phyloP scores from a whole-genome alignment of 495 filamentous ascomycete genomes.

The Filosporella fistucella region DNA sequence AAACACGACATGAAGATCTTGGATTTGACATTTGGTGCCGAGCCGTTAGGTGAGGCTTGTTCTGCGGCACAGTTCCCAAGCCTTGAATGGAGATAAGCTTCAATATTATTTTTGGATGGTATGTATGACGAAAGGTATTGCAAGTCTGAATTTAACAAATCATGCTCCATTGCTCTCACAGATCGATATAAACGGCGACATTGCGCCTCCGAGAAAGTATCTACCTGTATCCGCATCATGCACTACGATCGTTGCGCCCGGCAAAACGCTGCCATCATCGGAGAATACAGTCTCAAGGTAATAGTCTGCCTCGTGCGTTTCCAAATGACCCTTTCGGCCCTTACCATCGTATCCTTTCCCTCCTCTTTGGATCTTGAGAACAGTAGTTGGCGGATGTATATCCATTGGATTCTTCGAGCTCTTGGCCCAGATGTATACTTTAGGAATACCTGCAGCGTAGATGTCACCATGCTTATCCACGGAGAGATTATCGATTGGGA shows the following conservation, averaged over 20 bases:
- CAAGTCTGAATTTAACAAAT: too few species aligned
- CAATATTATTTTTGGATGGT: too few species aligned
- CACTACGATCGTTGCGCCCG: conserved; percentile 18
- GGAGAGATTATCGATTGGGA: conserved; percentile 35
- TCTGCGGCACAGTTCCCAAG: too few species aligned
- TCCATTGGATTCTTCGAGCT: conserved; percentile 8
- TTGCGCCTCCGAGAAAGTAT: conserved; percentile 18
- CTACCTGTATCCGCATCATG: conserved; percentile 25
- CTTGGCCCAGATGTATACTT: conserved; percentile 8
- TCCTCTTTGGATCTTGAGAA: conserved; percentile 17
- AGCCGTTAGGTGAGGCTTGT: too few species aligned
- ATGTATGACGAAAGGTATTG: too few species aligned
- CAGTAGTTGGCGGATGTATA: conserved; percentile 4
- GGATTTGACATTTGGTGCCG: too few species aligned
- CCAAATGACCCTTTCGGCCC: background rate
- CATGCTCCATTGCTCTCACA: conserved; percentile 12
- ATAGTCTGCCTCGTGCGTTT: conserved; percentile 10
- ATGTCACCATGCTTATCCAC: conserved; percentile 34
- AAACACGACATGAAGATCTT: too few species aligned
- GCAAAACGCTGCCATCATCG: conserved; percentile 25
- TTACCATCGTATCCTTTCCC: conserved; percentile 2
- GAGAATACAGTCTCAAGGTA: conserved; percentile 25
- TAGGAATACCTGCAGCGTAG: conserved; percentile 28
- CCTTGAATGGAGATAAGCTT: too few species aligned
- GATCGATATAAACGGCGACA: conserved; percentile 18